Conservation (phyloP, 495 filamentous ascomycete genomes). For the Aeminium ludgeri region DNA sequence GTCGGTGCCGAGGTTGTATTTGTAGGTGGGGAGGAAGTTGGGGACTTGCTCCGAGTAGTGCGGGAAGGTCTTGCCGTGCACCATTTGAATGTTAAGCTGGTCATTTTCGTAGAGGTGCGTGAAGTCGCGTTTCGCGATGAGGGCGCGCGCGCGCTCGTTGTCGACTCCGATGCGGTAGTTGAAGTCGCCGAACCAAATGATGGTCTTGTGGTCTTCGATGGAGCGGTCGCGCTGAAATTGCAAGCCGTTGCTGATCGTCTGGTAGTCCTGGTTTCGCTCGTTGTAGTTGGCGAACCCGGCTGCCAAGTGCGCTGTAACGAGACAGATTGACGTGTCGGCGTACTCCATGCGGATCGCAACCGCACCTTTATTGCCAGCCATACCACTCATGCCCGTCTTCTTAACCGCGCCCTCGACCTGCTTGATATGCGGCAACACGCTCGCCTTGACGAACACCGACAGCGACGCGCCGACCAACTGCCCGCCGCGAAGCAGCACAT, state of each 20-base stretch:
- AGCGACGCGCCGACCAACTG: conserved; percentile 90
- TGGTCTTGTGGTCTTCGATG: conserved; percentile 81
- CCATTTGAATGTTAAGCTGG: conserved; percentile 94
- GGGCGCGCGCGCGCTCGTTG: conserved; percentile 59
- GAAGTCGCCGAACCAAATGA: conserved; percentile 98
- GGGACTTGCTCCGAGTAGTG: conserved; percentile 81
- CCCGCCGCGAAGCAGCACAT: conserved; percentile 76
- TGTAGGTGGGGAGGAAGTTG: conserved; percentile 82
- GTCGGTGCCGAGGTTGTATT: conserved; percentile 76
- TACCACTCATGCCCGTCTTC: conserved; percentile 94
- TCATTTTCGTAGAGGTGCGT: conserved; percentile 81
- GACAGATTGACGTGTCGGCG: conserved; percentile 82
- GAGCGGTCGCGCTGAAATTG: conserved; percentile 76
- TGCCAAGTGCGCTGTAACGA: conserved; percentile 91
- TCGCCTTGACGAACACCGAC: conserved; percentile 73
- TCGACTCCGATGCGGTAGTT: conserved; percentile 90
- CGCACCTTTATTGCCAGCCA: conserved; percentile 95
- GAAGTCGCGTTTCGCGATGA: conserved; percentile 52
- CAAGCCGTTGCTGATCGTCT: conserved; percentile 72
- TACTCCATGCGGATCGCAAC: conserved; percentile 94
- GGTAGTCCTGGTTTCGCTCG: conserved; percentile 83
- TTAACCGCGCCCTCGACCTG: conserved; percentile 93
- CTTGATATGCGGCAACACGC: conserved; percentile 62
- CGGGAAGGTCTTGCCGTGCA: conserved; percentile 71
- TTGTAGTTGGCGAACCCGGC: conserved; percentile 96